Evolutionary conservation across 805 yeast genomes (phyloP), one percentile per base, ranked within the genome.

Genomic region (Schwanniomyces polymorphus): DNA sequence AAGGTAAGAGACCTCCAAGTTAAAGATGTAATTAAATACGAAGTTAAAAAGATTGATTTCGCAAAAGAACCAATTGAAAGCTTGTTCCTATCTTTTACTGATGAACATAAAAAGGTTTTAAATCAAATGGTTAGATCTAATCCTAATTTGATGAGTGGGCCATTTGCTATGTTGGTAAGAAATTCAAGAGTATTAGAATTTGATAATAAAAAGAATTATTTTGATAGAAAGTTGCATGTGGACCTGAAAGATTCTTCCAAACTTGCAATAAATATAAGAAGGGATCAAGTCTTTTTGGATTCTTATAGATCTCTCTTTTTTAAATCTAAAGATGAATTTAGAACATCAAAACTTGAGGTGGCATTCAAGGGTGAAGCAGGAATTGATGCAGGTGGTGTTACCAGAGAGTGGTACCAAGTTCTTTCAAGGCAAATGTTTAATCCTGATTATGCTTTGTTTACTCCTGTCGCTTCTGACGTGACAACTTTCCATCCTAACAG

Each of bases 321-420:
- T 74, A 88, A 90, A 57, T 70, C 87, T 0, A 81, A 82, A 27
- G 88, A 83, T 8, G 92, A 86, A 46, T 81, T 91, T 59, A 81
- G 84, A 55, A 76, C 81, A 42, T 78, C 91, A 2, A 85, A 84
- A 54, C 70, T 94, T 55, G 91, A 86, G 43, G 82, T 94, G 37
- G 78, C 79, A n/a, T 94, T 94, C 71, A 84, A 84, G 52, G 97
- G 96, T 1, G 99, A 94, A 65, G 86, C 86, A 45, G 99, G 98
- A 55, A 88, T 94, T 42, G 99, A 94, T 74, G 99, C 97, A 3
- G 99, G 99, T 55, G 99, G 99, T 35, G 85, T 94, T 12, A 88
- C 97, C 0, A 77, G 99, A 59, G 99, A 94, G 64, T 94, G 99
- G 99, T 91, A 86, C 60, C 97, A 91, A 63, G 96, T 91, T 5